phyloP scores from a whole-genome alignment of 2,329 filamentous ascomycete genomes.

The Aspergillus tubingensis region DNA sequence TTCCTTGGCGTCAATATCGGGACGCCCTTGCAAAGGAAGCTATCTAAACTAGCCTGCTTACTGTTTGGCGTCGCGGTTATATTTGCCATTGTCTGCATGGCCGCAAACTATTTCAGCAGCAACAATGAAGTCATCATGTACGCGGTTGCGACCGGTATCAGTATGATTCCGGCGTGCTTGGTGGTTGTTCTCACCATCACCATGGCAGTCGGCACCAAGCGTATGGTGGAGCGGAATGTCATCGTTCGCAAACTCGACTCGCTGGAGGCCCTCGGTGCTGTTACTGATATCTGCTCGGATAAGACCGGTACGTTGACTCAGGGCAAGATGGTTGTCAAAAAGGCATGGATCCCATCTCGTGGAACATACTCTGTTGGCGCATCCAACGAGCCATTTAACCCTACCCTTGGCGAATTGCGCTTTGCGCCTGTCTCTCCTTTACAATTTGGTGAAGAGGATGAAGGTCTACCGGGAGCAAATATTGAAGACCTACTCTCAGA shows the following conservation, averaged over 20 bases:
- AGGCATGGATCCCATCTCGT: constrained; percentile 59
- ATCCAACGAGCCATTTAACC: constrained; percentile 59
- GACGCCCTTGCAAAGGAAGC: constrained; percentile 68
- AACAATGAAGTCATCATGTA: constrained; percentile 65
- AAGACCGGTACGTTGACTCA: constrained; percentile 64
- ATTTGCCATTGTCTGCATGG: constrained; percentile 69
- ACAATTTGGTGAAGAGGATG: background rate
- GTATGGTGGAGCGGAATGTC: constrained; percentile 59
- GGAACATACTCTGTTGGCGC: constrained; percentile 61
- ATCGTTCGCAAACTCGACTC: constrained; percentile 61
- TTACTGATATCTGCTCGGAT: constrained; percentile 61
- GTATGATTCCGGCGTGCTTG: constrained; percentile 64
- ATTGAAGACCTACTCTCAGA: background rate
- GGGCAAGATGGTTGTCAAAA: constrained; percentile 64
- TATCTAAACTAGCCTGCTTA: constrained; percentile 68
- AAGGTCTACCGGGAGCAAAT: too few species aligned
- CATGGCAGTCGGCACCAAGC: constrained; percentile 63
- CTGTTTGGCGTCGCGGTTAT: constrained; percentile 68
- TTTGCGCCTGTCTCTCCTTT: too few species aligned
- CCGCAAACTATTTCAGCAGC: constrained; percentile 60
- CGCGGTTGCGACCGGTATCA: constrained; percentile 61
- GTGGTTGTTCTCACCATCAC: constrained; percentile 69
- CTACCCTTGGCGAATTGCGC: constrained; percentile 47
- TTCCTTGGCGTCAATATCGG: constrained; percentile 70
- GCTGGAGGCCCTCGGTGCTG: constrained; percentile 62